Conservation (phyloP, 140 eudicot species). For the Senecio squalidus region DNA sequence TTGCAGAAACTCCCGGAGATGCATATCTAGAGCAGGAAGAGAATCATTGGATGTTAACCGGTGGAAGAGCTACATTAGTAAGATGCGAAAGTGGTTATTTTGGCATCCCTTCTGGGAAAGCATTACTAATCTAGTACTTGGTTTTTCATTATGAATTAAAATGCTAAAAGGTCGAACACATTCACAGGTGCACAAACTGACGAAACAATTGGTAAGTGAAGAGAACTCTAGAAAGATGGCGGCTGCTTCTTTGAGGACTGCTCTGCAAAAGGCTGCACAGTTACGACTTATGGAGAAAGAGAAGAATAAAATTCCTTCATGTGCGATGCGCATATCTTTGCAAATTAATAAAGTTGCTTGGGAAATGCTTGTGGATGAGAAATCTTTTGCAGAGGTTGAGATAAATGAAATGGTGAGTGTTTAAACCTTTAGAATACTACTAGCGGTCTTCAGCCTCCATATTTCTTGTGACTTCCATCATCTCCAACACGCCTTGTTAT, state of each 20-base stretch:
- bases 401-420: slow-evolving; percentile 94
- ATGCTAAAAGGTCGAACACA: slow-evolving; percentile 20
- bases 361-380: slow-evolving; percentile 98
- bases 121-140: neutral
- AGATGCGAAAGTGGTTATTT: slow-evolving; percentile 13
- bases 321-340: slow-evolving; percentile 96
- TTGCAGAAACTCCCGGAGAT: slow-evolving; percentile 53
- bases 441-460: too few relatives aligned
- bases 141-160: neutral
- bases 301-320: slow-evolving; percentile 92
- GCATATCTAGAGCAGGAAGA: slow-evolving; percentile 48
- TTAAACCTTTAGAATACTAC: too few relatives aligned
- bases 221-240: slow-evolving; percentile 78
- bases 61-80: slow-evolving; percentile 77
- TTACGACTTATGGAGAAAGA: slow-evolving; percentile 89
- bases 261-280: slow-evolving; percentile 96
- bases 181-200: slow-evolving; percentile 70
- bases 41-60: slow-evolving; percentile 65
- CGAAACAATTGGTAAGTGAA: slow-evolving; percentile 59
- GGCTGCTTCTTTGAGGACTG: slow-evolving; percentile 72
- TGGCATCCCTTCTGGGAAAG: neutral
- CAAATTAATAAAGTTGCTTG: slow-evolving; percentile 89
- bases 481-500: too few relatives aligned
- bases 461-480: too few relatives aligned
- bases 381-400: slow-evolving; percentile 97